Base-by-base conservation (phyloP, 202 grass and related monocot species). In the Panicum virgatum region DNA sequence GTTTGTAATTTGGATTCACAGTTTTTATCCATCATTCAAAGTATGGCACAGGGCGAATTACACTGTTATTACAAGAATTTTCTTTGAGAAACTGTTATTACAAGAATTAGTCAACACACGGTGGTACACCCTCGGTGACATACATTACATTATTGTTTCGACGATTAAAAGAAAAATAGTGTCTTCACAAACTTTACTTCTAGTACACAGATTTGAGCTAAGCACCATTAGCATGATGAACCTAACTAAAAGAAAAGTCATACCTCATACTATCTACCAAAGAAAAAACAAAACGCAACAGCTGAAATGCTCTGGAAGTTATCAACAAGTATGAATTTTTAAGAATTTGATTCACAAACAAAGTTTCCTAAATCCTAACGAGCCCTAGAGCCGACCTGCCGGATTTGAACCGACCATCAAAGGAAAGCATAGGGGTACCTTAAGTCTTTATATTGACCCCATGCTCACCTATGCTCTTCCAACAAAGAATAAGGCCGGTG, bases 401-500 rank as follows among this genome's bases (percentile, higher is more conserved):
- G 86, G 80, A 89, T 69, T 92, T 19, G 86, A 92, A 92, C 87
- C 80, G 77, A 40, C 84, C 65, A 89, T 42, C 58, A 78, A 48
- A 27, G 80, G 86, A 70, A 66, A 76, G 42, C 74, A 59, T 56
- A n/a, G 1, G 44, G 43, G 40, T 66, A 53, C 32, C 5, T 16
- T 48, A 44, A 44, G n/a, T 37, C n/a, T 53, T 54, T 20, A 52
- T 16, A 30, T 50, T 46, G 8, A 75, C 19, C 39, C 26, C 27
- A 34, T 58, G 76, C 64, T 36, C 69, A 62, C 79, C 66, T 78
- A 70, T 26, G 85, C 90, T 92, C 90, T 89, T 87, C 90, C 87
- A 12, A 52, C 16, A 79, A 73, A 92, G 90, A 75, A 47, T 66
- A 84, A 92, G 79, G 84, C 40, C 72, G 66, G 46, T 5, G 30